Evolutionary conservation across 345 rosid genomes (phyloP).

Genomic region (Ailanthus altissimus): DNA sequence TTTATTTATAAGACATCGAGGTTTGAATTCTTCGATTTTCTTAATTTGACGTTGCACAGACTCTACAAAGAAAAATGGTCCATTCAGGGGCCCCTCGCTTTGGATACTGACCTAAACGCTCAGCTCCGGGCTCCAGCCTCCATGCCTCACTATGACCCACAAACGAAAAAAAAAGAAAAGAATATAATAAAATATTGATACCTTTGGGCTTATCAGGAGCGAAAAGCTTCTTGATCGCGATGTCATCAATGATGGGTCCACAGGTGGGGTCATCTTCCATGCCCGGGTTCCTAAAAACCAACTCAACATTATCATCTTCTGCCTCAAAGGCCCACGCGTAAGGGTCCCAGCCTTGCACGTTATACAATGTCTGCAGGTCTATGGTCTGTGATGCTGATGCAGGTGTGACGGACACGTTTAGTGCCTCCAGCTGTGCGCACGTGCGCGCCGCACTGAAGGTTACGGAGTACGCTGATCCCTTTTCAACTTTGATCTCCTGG

Average conservation of each 20-base stretch:
- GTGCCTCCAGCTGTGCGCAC: constrained; percentile 90
- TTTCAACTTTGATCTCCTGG: constrained; percentile 84
- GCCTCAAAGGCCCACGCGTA: constrained; percentile 93
- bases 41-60: not conserved
- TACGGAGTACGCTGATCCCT: constrained; percentile 74
- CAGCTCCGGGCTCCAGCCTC: too few relatives aligned
- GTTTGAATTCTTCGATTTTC: not conserved
- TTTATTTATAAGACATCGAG: not conserved
- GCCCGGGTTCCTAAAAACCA: constrained; percentile 82
- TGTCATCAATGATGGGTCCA: constrained; percentile 91
- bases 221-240: constrained; percentile 87
- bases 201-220: constrained; percentile 79
- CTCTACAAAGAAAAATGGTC: not conserved
- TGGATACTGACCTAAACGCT: not conserved
- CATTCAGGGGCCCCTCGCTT: not conserved
- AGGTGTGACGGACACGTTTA: constrained; percentile 82
- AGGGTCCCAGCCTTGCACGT: constrained; percentile 98
- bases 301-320: constrained; percentile 45
- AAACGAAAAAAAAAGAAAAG: not conserved
- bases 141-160: not conserved
- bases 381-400: constrained; percentile 80
- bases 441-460: constrained; percentile 99
- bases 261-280: constrained; percentile 99
- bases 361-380: constrained; percentile 88
- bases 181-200: constrained; percentile 10